A percentile compares a stretch with the other conserved stretches of the same genome.
These are phyloP conservation scores for Mycena albidolilacea DNA, from an alignment of 768 basidiomycete species.

Conservation along the genomic window DNA sequence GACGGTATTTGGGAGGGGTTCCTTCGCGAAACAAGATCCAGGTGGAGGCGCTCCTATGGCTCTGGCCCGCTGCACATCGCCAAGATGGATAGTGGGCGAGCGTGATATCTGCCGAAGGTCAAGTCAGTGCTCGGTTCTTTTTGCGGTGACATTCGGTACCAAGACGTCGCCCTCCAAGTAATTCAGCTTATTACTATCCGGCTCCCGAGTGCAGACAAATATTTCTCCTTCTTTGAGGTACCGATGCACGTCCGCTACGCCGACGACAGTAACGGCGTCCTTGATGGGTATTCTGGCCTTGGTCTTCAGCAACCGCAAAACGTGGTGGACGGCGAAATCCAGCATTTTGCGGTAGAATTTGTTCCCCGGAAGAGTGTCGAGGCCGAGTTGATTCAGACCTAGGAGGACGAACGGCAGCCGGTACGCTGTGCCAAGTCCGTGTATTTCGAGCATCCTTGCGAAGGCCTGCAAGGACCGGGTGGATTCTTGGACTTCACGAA, in stretches of 20 bases:
- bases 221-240: slow-evolving; percentile 69
- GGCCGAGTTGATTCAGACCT: slow-evolving; percentile 63
- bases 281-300: slow-evolving; percentile 78
- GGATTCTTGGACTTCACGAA: slow-evolving; percentile 62
- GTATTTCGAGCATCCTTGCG: slow-evolving; percentile 64
- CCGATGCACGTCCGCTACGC: slow-evolving; percentile 76
- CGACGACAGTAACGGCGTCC: slow-evolving; percentile 76
- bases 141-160: not conserved
- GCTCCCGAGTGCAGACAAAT: slow-evolving; percentile 70
- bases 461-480: slow-evolving; percentile 59
- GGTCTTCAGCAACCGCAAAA: slow-evolving; percentile 77
- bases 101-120: slow-evolving; percentile 59
- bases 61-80: slow-evolving; percentile 71
- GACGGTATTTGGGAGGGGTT: slow-evolving; percentile 72
- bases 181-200: slow-evolving; percentile 49
- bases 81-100: slow-evolving; percentile 80
- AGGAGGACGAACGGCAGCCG: slow-evolving; percentile 67
- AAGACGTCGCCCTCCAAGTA: slow-evolving; percentile 70
- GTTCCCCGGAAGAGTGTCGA: slow-evolving; percentile 55
- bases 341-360: slow-evolving; percentile 68
- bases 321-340: slow-evolving; percentile 70
- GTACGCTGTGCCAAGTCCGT: slow-evolving; percentile 73
- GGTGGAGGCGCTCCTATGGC: slow-evolving; percentile 74
- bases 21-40: slow-evolving; percentile 65
- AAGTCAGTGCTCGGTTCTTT: no score